A percentile compares a stretch with the other conserved stretches of the same genome.
Conservation (phyloP, 1,284 basidiomycete species). For the Pyrrhoderma lamaoense region DNA sequence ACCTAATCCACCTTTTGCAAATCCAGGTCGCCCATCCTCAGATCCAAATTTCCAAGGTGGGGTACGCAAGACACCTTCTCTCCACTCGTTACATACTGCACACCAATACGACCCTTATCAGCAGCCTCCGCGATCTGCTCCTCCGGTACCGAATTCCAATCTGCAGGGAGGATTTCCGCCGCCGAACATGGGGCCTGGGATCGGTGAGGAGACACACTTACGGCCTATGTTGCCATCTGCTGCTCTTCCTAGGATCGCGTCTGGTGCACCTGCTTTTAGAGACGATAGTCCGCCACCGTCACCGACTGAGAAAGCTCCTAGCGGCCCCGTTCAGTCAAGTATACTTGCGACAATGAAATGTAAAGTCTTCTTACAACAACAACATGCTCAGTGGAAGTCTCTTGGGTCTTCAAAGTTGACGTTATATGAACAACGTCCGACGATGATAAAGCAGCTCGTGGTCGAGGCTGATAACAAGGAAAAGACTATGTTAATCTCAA, state of each 20-base stretch:
- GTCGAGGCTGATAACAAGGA: slow-evolving; percentile 83
- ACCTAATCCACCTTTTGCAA: slow-evolving; percentile 20
- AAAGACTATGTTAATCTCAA: slow-evolving; percentile 81
- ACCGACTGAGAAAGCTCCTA: slow-evolving; percentile 46
- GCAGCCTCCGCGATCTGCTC: slow-evolving; percentile 30
- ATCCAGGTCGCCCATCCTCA: slow-evolving; percentile 30
- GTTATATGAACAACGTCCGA: slow-evolving; percentile 77
- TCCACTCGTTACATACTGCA: slow-evolving; percentile 45
- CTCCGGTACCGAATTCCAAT: slow-evolving; percentile 34
- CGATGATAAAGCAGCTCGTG: slow-evolving; percentile 92
- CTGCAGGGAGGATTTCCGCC: slow-evolving; percentile 18
- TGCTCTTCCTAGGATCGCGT: slow-evolving; percentile 44
- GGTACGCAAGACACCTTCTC: slow-evolving; percentile 53
- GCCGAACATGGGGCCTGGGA: not conserved
- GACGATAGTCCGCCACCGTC: slow-evolving; percentile 74
- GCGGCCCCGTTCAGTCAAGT: slow-evolving; percentile 65
- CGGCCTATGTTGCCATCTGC: slow-evolving; percentile 57
- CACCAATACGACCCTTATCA: slow-evolving; percentile 40
- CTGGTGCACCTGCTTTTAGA: slow-evolving; percentile 41
- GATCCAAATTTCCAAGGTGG: slow-evolving; percentile 32
- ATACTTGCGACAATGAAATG: slow-evolving; percentile 96
- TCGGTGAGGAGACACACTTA: slow-evolving; percentile 18
- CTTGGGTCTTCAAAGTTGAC: slow-evolving; percentile 85
- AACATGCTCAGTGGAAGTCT: slow-evolving; percentile 96
- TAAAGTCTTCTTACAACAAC: slow-evolving; percentile 95